Base-by-base conservation (phyloP, 805 yeast species). In the Komagataella kurtzmanii region DNA sequence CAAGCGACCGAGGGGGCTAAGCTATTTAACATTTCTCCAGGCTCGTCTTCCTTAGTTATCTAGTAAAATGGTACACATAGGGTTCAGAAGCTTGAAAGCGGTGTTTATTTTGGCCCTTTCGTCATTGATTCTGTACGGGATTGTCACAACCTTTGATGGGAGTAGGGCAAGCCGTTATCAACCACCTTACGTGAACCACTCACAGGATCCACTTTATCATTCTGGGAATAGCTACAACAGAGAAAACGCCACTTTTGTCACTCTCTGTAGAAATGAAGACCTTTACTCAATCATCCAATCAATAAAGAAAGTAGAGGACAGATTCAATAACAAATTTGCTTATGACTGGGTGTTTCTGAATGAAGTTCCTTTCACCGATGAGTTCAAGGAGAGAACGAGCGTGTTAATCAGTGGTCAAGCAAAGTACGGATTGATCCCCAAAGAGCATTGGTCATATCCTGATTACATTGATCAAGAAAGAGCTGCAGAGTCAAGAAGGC, bases 221-320 rank as follows among this genome's bases (percentile, higher is more conserved):
- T 45, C 47, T 18, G 30, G 24, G n/a, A n/a, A 17, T 14, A 17
- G 7, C 17, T 18, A 45, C 49, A 54, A 54, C 17, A 67, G 70
- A 49, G 80, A 72, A 55, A 81, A 76, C 55, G 91, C 88, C 3
- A 77, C 87, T 0, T 73, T 86, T 58, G 76, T 72, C 46, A 62
- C 73, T 7, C 56, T 74, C n/a, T 73, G 73, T 49, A 57, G 74
- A 30, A 72, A 73, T 54, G 51, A 56, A 1, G 77, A 74, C 46
- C 48, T 71, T 12, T 59, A 59, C 36, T 68, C 63, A 2, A 63
- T 73, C 51, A 51, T 72, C 12, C 59, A 63, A 45, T 66, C 77
- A 3, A 62, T 73, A n/a, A 59, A 59, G 23, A 55, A 63, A 12
- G 57, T 70, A 17, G 70, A 72, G 51, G 61, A 60, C 44, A 54